Base-by-base conservation (phyloP, 345 rosid genomes). In the Psidium friedrichsthalianum region DNA sequence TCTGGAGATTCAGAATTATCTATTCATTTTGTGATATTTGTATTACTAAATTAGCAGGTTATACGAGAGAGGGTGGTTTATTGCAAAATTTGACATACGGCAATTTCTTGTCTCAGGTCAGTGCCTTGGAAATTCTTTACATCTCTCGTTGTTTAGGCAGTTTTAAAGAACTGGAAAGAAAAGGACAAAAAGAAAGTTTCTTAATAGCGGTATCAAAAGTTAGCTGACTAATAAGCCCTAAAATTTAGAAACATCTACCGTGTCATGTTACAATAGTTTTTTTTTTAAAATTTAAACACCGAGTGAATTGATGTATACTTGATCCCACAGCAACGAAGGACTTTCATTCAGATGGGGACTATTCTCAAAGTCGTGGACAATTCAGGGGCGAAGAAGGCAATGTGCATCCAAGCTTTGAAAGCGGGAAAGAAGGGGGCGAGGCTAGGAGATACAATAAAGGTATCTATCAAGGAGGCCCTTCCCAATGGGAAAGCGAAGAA, bases 401-500 rank as follows among this genome's bases (percentile, higher is more conserved):
- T 88, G 97, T 98, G 99, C 89, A 94, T 95, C 76, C 99, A 95
- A 90, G 92, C 98, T 32, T 56, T 96, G 74, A 93, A 90, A 85
- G 94, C 95, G 7, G 80, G 47, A 5, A 94, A 90, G 89, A 96
- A 93, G 87, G 99, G 98, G 76, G 99, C 98, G 8, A 86, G 95
- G 81, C 88, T 96, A 83, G 98, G 98, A 5, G 99, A 95, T 89
- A 94, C 96, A 0, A 95, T 96, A 25, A 90, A 94, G 83, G 98
- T 96, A 83, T 95, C 98, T 0, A 98, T 94, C 74, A 96, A 97
- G 91, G 99, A 96, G 90, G 99, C 99, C 3, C 87, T 90, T 87
- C 98, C 97, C 18, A 97, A 94, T 15, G 99, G 98, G 85, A 96
- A 96, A 89, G 99, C 96, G 84, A 93, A 97, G 98, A 95, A 93